Conservation (phyloP, 2,329 filamentous ascomycete species). For the Hypoxylon sp. region DNA sequence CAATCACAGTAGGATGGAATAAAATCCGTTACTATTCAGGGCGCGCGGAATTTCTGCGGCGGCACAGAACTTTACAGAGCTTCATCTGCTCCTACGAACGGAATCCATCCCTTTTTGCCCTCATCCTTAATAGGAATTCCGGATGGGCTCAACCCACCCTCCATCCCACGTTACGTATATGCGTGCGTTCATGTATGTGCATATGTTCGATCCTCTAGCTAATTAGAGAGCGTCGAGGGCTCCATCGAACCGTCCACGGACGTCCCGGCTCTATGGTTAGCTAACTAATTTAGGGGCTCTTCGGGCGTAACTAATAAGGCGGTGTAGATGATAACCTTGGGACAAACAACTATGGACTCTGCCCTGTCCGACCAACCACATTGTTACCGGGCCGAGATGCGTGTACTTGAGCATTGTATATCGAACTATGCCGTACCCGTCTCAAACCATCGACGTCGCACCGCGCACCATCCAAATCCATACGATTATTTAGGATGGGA, state of each 20-base stretch:
- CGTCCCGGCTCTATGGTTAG: slow-evolving; percentile 35
- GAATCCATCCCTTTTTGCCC: background rate
- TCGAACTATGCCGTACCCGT: slow-evolving; percentile 4
- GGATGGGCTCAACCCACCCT: background rate
- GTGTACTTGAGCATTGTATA: background rate
- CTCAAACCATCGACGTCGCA: slow-evolving; percentile 1
- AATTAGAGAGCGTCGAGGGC: slow-evolving; percentile 10
- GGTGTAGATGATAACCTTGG: slow-evolving; percentile 32
- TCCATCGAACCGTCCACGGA: slow-evolving; percentile 21
- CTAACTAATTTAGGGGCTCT: slow-evolving; percentile 16
- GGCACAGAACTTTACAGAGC: background rate
- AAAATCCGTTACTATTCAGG: slow-evolving; percentile 3
- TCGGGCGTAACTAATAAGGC: slow-evolving; percentile 33
- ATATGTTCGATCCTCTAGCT: slow-evolving; percentile 21
- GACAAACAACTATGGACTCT: slow-evolving; percentile 18
- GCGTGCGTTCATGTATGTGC: slow-evolving; percentile 6
- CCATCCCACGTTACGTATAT: slow-evolving; percentile 15
- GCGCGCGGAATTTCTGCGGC: slow-evolving; percentile 21
- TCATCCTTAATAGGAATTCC: slow-evolving; percentile 4
- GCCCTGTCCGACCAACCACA: slow-evolving; percentile 14
- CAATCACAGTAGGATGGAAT: slow-evolving; percentile 6
- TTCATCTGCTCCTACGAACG: slow-evolving; percentile 10
- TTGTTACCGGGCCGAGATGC: slow-evolving; percentile 8
- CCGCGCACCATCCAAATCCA: background rate
- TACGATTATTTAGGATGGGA: background rate